Evolutionary conservation across 202 grass and related monocot genomes (phyloP).

Genomic region (Hordeum pubiflorum): DNA sequence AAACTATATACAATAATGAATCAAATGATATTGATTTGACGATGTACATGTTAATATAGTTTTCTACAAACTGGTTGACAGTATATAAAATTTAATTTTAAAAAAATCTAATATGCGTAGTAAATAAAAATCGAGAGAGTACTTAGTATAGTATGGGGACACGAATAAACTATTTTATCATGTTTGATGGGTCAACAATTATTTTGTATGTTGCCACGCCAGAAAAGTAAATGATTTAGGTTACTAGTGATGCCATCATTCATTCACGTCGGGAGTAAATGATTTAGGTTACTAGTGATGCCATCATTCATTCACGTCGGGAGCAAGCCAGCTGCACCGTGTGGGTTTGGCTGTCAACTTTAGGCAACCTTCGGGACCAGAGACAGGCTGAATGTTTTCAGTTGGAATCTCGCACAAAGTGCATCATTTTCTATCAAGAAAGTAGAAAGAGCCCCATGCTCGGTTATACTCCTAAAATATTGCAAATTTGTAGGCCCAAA

Average conservation of each 20-base stretch:
- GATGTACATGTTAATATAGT: too few relatives aligned
- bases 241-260: neutral
- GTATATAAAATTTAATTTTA: too few relatives aligned
- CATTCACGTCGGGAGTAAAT: neutral
- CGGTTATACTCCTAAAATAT: neutral
- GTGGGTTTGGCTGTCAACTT: conserved; percentile 19
- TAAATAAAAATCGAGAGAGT: too few relatives aligned
- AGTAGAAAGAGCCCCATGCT: neutral
- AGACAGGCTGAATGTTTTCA: neutral
- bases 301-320: neutral
- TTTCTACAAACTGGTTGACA: too few relatives aligned
- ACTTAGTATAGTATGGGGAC: too few relatives aligned
- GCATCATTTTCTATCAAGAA: neutral
- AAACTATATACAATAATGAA: too few relatives aligned
- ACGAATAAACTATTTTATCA: neutral
- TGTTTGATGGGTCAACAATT: neutral
- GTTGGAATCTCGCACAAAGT: neutral
- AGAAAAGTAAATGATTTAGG: neutral
- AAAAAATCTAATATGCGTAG: too few relatives aligned
- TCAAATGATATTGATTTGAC: too few relatives aligned
- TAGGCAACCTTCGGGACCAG: neutral
- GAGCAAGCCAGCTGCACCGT: neutral
- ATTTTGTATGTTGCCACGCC: neutral
- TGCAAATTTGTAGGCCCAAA: neutral
- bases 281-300: neutral